phyloP scores from a whole-genome alignment of 352 stramenopile species.

The Pythium pyrilobum region DNA sequence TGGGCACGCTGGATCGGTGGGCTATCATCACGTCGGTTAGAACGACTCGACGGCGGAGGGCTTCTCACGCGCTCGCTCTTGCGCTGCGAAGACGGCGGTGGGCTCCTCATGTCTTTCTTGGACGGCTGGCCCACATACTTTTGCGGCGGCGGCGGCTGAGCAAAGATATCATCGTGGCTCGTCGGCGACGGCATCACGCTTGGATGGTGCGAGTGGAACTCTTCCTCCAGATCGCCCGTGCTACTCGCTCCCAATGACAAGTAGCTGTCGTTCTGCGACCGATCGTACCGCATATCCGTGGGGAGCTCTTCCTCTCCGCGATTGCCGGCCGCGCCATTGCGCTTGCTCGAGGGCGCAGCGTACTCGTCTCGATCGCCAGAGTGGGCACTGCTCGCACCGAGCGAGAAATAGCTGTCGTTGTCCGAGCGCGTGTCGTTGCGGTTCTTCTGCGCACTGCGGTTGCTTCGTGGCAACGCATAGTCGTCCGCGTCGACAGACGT shows the following conservation, averaged over 20 bases:
- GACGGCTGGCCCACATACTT: not conserved
- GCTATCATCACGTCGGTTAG: not conserved
- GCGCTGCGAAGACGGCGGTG: not conserved
- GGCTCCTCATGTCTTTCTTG: not conserved
- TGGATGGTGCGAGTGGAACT: slow-evolving; percentile 17
- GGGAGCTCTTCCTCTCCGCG: not conserved
- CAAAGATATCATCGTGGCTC: not conserved
- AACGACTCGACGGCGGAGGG: not conserved
- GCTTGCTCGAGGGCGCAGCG: not conserved
- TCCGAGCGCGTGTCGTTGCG: slow-evolving; percentile 13
- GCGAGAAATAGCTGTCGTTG: slow-evolving; percentile 22
- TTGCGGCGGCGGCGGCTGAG: not conserved
- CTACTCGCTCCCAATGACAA: slow-evolving; percentile 17
- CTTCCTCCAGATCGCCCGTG: slow-evolving; percentile 19
- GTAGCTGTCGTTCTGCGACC: slow-evolving; percentile 22
- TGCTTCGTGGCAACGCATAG: not conserved
- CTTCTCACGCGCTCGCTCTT: not conserved
- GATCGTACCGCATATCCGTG: slow-evolving; percentile 8
- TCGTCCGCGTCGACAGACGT: slow-evolving; percentile 3
- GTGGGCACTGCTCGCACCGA: slow-evolving; percentile 10
- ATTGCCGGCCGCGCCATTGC: not conserved
- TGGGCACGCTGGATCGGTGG: not conserved
- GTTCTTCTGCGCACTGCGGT: not conserved
- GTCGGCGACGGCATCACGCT: slow-evolving; percentile 12
- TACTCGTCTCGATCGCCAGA: slow-evolving; percentile 5